These are phyloP conservation scores for Pythium biforme DNA, from an alignment of 352 stramenopile species.

Conservation along the genomic window DNA sequence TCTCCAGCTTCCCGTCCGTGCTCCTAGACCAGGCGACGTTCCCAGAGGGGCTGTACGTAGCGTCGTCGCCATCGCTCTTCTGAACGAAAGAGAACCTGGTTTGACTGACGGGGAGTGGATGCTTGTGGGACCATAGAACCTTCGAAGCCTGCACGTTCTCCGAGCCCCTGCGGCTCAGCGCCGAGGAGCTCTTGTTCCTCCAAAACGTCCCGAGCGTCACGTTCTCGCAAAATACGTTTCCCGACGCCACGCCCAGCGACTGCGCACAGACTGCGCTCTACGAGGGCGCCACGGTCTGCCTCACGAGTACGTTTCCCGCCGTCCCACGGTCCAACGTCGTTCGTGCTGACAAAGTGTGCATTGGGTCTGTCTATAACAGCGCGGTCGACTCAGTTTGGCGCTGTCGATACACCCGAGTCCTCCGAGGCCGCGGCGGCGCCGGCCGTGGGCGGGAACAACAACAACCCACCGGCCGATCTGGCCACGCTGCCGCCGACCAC, in stretches of 20 bases:
- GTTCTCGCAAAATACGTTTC: constrained; percentile 20
- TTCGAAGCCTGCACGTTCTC: constrained; percentile 26
- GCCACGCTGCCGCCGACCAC: neutral
- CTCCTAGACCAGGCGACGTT: constrained; percentile 6
- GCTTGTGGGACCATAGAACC: constrained; percentile 14
- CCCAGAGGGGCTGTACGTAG: constrained; percentile 8
- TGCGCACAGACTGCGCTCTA: constrained; percentile 11
- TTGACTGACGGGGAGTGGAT: no score
- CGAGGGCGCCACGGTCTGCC: constrained; percentile 21
- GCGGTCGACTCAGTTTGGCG: neutral
- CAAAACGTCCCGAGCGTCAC: constrained; percentile 23
- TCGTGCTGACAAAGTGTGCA: no score
- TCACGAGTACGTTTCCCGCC: constrained; percentile 17
- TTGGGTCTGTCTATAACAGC: neutral
- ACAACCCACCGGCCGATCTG: neutral
- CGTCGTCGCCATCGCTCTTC: no score
- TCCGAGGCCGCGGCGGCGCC: no score
- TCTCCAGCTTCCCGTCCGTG: constrained; percentile 11
- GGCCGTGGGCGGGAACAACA: no score
- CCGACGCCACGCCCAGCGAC: neutral
- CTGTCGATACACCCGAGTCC: no score
- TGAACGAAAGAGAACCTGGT: no score
- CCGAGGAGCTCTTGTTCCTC: constrained; percentile 14
- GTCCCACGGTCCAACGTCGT: no score
- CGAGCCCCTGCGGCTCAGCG: constrained; percentile 20